Base-by-base conservation (phyloP, 306 rosid species). In the Vigna radiata region DNA sequence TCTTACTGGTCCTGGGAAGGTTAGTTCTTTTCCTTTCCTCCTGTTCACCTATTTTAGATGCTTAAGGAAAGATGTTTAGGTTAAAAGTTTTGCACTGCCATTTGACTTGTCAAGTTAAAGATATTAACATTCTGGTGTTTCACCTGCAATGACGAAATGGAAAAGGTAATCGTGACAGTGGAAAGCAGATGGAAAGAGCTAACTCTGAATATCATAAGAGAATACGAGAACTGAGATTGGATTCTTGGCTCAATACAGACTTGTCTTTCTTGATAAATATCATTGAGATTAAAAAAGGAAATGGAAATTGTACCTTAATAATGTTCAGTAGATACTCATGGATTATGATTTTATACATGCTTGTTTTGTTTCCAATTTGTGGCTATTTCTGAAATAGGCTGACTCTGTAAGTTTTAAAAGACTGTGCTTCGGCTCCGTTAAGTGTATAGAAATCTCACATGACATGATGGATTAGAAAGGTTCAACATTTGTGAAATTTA, bases 1-100 rank as follows among this genome's bases (percentile, higher is more conserved):
- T 70, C 97, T 95, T 44, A 84, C 87, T 1, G 97, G 97, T 25
- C 98, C 95, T 13, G 97, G 98, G 61, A 95, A 95, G 96, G 98
- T 90, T 68, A 63, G 82, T 25, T 77, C 56, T 71, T 37, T 23
- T 60, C 23, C 39, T 27, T 70, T 49, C 64, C 54, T 10, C 25
- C 60, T 68, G 31, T 25, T 39, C 54, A 53, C 61, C 10, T 56
- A 64, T 61, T 75, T 79, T 53, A 50, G 69, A 82, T 82, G 73
- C 73, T 81, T 41, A 46, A 60, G 69, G 19, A 82, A 55, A 72
- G 4, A 70, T 68, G 70, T 16, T 39, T 13, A 1, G 48, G 70
- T 68, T 56, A 48, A 18, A 41, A 18, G 8, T 29, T 64, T 52
- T 62, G 66, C 60, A 1, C 54, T 62, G 53, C 50, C 59, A 44